Evolutionary conservation across 2,329 filamentous ascomycete species (phyloP).

Genomic region (Tolypocladium sp.): DNA sequence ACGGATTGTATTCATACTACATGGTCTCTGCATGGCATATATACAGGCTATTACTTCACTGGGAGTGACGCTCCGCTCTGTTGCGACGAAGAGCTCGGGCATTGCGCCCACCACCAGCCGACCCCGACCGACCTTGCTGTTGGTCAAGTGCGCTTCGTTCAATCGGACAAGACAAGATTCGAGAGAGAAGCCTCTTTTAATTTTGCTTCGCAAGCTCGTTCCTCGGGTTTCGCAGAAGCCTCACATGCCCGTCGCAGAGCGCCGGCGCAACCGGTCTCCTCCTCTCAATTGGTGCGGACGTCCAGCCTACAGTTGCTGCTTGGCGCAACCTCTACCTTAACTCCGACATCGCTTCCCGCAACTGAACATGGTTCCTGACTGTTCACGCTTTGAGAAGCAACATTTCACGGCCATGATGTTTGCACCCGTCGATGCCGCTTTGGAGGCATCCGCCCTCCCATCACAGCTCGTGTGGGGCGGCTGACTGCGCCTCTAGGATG

Average conservation of each 20-base stretch:
- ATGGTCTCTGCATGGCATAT: not conserved
- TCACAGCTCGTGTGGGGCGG: not conserved
- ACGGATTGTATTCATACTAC: not conserved
- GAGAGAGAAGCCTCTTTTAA: too few relatives aligned
- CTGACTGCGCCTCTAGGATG: not conserved
- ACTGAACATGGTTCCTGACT: not conserved
- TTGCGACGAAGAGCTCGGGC: not conserved
- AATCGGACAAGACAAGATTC: not conserved
- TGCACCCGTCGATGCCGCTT: not conserved
- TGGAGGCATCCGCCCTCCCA: not conserved
- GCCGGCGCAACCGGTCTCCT: not conserved
- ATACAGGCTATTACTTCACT: not conserved
- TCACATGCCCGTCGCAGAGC: not conserved
- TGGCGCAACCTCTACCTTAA: not conserved
- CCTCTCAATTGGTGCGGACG: not conserved
- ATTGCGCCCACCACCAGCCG: not conserved
- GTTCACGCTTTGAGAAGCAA: not conserved
- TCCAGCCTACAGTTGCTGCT: not conserved
- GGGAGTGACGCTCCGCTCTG: not conserved
- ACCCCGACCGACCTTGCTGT: not conserved
- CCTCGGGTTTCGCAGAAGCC: not conserved
- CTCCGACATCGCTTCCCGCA: not conserved
- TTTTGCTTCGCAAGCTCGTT: not conserved
- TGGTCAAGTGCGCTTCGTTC: not conserved
- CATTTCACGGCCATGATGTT: not conserved